phyloP scores from a whole-genome alignment of 495 filamentous ascomycete species.

The Daldinia childiae region DNA sequence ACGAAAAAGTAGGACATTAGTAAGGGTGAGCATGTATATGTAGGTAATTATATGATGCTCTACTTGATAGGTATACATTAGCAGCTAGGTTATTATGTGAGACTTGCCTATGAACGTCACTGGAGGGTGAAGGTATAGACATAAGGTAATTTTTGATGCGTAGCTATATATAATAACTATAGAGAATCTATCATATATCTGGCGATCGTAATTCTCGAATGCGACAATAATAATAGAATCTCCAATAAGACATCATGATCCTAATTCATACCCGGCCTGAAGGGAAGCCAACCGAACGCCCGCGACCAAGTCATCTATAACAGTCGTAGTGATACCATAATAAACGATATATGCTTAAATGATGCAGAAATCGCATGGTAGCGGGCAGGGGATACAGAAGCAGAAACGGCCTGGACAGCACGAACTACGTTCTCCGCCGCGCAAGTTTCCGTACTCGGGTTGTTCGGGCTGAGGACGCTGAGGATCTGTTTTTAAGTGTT shows the following conservation, averaged over 20 bases:
- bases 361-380: slow-evolving; percentile 56
- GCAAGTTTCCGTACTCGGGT: slow-evolving; percentile 43
- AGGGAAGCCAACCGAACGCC: slow-evolving; percentile 1
- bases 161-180: not conserved
- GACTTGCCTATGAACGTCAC: too few relatives aligned
- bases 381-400: slow-evolving; percentile 56
- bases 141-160: too few relatives aligned
- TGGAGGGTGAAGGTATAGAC: too few relatives aligned
- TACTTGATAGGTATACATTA: too few relatives aligned
- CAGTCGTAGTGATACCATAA: not conserved
- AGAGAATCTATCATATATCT: not conserved
- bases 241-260: not conserved
- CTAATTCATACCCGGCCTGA: not conserved
- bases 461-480: slow-evolving; percentile 51
- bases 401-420: slow-evolving; percentile 56
- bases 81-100: too few relatives aligned
- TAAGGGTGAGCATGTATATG: too few relatives aligned
- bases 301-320: not conserved
- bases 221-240: not conserved
- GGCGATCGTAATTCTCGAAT: not conserved
- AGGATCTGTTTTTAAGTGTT: slow-evolving; percentile 42
- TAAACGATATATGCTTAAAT: slow-evolving; percentile 36
- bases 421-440: slow-evolving; percentile 50
- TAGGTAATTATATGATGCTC: too few relatives aligned
- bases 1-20: too few relatives aligned